These are phyloP conservation scores for Calonectria hongkongensis DNA, from an alignment of 2,329 filamentous ascomycete species.

Conservation along the genomic window DNA sequence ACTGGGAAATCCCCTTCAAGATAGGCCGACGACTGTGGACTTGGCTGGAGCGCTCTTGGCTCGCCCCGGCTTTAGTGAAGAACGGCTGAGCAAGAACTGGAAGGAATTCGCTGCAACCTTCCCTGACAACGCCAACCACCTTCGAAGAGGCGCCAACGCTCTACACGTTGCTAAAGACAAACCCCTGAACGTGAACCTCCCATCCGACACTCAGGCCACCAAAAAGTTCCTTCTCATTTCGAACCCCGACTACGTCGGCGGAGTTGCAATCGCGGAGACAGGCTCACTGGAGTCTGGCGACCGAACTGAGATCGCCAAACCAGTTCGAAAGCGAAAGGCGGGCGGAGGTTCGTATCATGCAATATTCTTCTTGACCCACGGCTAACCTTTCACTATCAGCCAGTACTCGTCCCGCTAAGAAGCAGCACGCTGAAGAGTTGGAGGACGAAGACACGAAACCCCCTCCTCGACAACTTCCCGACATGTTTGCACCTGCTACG, in stretches of 20 bases:
- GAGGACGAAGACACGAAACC: too few species aligned
- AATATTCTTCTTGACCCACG: background rate
- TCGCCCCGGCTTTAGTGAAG: background rate
- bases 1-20: background rate
- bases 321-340: background rate
- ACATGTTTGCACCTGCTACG: too few species aligned
- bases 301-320: background rate
- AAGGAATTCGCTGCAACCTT: background rate
- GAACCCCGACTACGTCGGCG: background rate
- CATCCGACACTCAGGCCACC: too few species aligned
- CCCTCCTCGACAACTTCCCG: too few species aligned
- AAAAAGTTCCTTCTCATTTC: background rate
- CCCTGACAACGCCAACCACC: background rate
- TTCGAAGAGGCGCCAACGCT: background rate
- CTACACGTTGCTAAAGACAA: background rate
- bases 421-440: background rate
- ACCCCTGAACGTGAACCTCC: background rate
- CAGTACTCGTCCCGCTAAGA: too few species aligned
- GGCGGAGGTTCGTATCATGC: background rate
- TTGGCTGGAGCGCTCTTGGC: conserved; percentile 9
- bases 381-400: background rate
- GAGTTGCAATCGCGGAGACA: background rate
- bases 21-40: background rate
- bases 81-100: background rate
- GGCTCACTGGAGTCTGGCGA: background rate